Conservation (phyloP, 2,329 filamentous ascomycete species). For the Ascochyta clinopodiicola region DNA sequence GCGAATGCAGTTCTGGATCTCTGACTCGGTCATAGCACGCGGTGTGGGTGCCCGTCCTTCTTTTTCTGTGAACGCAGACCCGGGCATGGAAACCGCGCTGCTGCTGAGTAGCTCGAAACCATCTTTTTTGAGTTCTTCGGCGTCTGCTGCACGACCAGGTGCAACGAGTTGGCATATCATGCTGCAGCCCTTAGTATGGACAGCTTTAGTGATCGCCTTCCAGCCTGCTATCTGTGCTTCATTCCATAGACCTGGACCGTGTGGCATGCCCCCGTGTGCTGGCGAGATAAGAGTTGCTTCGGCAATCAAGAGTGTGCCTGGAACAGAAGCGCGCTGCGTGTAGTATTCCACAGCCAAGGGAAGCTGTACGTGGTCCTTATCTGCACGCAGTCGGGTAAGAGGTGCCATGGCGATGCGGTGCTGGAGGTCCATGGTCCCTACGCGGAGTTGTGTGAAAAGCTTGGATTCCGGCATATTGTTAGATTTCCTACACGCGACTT, state of each 20-base stretch:
- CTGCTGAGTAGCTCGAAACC: conserved; percentile 41
- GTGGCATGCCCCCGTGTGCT: conserved; percentile 54
- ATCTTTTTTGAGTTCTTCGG: conserved; percentile 36
- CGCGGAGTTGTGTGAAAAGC: conserved; percentile 40
- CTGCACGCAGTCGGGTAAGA: conserved; percentile 49
- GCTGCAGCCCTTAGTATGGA: conserved; percentile 66
- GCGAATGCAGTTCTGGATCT: conserved; percentile 45
- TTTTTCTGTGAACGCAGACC: conserved; percentile 49
- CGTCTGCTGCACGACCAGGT: conserved; percentile 61
- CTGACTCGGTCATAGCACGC: conserved; percentile 42
- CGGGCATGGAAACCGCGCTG: conserved; percentile 42
- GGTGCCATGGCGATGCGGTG: conserved; percentile 44
- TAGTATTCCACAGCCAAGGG: conserved; percentile 58
- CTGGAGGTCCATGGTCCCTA: conserved; percentile 34
- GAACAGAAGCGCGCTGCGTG: conserved; percentile 57
- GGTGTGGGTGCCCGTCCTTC: neutral
- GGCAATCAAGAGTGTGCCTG: conserved; percentile 64
- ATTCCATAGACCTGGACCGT: conserved; percentile 65
- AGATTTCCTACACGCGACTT: too few relatives aligned
- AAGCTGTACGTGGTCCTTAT: conserved; percentile 54
- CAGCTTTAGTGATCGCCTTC: conserved; percentile 64
- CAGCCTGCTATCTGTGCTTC: conserved; percentile 57
- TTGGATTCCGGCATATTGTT: conserved; percentile 1
- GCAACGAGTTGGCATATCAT: conserved; percentile 69
- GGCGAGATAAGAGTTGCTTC: conserved; percentile 62